Percentiles rank a stretch among this genome's conserved stretches.
Evolutionary conservation across 2,329 filamentous ascomycete genomes (phyloP).

Genomic region (Alternaria arborescens): DNA sequence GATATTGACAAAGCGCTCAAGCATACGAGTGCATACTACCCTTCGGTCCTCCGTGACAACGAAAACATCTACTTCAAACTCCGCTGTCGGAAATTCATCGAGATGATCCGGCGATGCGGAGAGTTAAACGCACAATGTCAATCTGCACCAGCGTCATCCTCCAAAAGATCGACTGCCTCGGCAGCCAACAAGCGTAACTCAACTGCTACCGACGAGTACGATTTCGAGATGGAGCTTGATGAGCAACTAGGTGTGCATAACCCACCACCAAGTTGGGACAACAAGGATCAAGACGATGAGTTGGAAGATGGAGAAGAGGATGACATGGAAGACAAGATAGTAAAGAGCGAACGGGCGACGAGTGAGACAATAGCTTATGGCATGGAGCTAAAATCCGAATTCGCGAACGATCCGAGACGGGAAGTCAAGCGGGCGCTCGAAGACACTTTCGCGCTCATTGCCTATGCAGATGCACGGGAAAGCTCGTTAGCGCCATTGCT

Average conservation of each 20-base stretch:
- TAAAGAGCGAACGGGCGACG: constrained; percentile 61
- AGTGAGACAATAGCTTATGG: constrained; percentile 80
- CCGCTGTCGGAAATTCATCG: constrained; percentile 89
- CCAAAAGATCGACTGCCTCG: constrained; percentile 40
- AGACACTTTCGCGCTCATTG: constrained; percentile 88
- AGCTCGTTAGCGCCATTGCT: constrained; percentile 81
- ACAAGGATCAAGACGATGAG: constrained; percentile 47
- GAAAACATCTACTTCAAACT: constrained; percentile 87
- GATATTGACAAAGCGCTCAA: constrained; percentile 92
- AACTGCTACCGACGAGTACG: constrained; percentile 56
- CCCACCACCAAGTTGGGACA: constrained; percentile 36
- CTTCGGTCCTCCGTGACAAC: constrained; percentile 79
- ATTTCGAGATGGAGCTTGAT: constrained; percentile 67
- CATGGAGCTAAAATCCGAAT: constrained; percentile 78
- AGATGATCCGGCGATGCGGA: constrained; percentile 69
- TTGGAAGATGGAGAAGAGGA: constrained; percentile 48
- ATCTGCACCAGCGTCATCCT: constrained; percentile 34
- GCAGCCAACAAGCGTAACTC: constrained; percentile 47
- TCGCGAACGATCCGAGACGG: constrained; percentile 72
- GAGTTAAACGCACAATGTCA: constrained; percentile 51
- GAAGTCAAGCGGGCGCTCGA: constrained; percentile 77
- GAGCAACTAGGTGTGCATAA: constrained; percentile 57
- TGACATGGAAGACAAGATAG: constrained; percentile 42
- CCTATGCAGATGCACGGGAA: constrained; percentile 81
- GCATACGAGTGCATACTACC: constrained; percentile 79